Evolutionary conservation across 2,329 filamentous ascomycete species (phyloP).

Genomic region (Penicillium sclerotiorum): DNA sequence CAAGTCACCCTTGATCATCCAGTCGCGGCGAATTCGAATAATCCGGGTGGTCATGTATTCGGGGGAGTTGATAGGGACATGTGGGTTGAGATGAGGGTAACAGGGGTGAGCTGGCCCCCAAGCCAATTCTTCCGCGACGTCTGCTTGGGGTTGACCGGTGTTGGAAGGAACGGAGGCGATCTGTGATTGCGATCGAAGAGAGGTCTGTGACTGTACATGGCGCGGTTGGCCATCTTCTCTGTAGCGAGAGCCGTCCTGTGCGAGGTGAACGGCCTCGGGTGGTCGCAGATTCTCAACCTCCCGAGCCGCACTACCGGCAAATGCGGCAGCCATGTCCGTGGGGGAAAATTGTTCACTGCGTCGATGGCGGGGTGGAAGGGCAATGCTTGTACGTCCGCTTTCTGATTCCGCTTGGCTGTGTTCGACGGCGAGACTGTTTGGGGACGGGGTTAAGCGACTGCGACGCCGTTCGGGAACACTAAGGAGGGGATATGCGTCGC

Average conservation of each 20-base stretch:
- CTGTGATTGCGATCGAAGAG: slow-evolving; percentile 44
- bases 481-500: slow-evolving; percentile 59
- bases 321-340: slow-evolving; percentile 30
- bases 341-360: slow-evolving; percentile 32
- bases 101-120: slow-evolving; percentile 96
- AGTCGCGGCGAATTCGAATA: slow-evolving; percentile 88
- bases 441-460: slow-evolving; percentile 53
- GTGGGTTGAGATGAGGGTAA: slow-evolving; percentile 89
- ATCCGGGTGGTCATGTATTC: slow-evolving; percentile 80
- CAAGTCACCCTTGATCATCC: slow-evolving; percentile 84
- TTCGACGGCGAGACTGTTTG: slow-evolving; percentile 52
- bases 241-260: slow-evolving; percentile 24
- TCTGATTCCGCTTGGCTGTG: slow-evolving; percentile 50
- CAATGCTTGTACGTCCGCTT: slow-evolving; percentile 56
- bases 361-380: slow-evolving; percentile 49
- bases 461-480: slow-evolving; percentile 60
- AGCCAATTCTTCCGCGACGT: slow-evolving; percentile 70
- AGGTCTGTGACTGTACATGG: slow-evolving; percentile 44
- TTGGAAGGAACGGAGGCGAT: slow-evolving; percentile 44
- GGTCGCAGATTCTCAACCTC: slow-evolving; percentile 32
- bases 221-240: slow-evolving; percentile 34
- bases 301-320: slow-evolving; percentile 27
- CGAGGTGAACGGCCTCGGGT: slow-evolving; percentile 34
- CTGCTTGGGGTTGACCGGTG: slow-evolving; percentile 39
- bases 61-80: slow-evolving; percentile 76